These are phyloP conservation scores for Arthrobotrys entomopaga DNA, from an alignment of 2,329 filamentous ascomycete species.

Conservation along the genomic window DNA sequence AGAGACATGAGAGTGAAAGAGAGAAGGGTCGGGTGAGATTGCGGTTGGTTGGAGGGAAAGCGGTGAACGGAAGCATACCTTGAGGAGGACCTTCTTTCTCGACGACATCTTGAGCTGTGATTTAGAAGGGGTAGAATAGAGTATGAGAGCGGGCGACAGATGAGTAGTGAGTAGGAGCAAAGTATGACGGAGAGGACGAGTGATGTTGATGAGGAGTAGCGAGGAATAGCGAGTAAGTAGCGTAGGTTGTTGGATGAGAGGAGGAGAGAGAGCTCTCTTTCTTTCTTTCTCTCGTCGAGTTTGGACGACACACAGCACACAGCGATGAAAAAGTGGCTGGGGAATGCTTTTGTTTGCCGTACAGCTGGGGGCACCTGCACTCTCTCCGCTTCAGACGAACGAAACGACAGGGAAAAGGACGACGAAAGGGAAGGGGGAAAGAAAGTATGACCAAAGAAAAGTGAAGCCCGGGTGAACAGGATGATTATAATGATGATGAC, in stretches of 20 bases:
- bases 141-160: constrained; percentile 22
- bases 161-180: background rate
- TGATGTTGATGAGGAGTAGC: background rate
- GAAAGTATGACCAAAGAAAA: too few relatives aligned
- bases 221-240: background rate
- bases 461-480: too few relatives aligned
- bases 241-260: background rate
- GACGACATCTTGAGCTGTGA: constrained; percentile 71
- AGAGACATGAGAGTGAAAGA: constrained; percentile 7
- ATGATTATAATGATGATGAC: background rate
- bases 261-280: too few relatives aligned
- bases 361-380: too few relatives aligned
- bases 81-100: constrained; percentile 89
- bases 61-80: constrained; percentile 69
- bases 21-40: constrained; percentile 33
- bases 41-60: constrained; percentile 35
- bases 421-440: too few relatives aligned
- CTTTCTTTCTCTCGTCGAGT: constrained; percentile 4
- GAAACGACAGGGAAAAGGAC: background rate
- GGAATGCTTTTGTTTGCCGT: too few relatives aligned
- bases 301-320: too few relatives aligned
- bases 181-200: background rate
- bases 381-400: too few relatives aligned
- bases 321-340: constrained; percentile 26
- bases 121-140: constrained; percentile 1